A percentile compares a stretch with the other conserved stretches of the same genome.
Evolutionary conservation across 768 basidiomycete species (phyloP).

Genomic region (Phanerochaete sordida): DNA sequence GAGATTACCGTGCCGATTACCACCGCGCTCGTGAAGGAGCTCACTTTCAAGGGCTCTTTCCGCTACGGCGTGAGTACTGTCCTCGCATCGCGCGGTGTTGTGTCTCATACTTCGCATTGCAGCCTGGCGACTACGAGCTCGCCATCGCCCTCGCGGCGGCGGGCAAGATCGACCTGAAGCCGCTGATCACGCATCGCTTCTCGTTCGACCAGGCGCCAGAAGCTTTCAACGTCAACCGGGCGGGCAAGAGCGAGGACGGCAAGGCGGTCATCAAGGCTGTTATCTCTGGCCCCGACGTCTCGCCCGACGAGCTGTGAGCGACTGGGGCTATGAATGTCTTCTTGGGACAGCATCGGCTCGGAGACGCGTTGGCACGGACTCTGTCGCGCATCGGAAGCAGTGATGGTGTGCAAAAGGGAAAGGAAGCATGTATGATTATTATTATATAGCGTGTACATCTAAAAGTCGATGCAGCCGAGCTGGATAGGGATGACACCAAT

Average conservation of each 20-base stretch:
- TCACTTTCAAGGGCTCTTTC: slow-evolving; percentile 88
- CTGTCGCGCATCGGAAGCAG: not conserved
- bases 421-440: slow-evolving; percentile 2
- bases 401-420: not conserved
- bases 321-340: not conserved
- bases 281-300: slow-evolving; percentile 75
- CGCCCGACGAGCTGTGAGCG: slow-evolving; percentile 36
- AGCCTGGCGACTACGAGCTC: slow-evolving; percentile 84
- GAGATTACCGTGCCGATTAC: slow-evolving; percentile 74
- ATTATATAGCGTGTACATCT: not conserved
- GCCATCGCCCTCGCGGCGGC: slow-evolving; percentile 81
- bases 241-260: slow-evolving; percentile 82
- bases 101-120: not conserved
- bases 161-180: slow-evolving; percentile 82
- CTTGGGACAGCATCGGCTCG: not conserved
- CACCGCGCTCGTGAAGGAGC: slow-evolving; percentile 69
- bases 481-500: not conserved
- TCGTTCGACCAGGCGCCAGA: slow-evolving; percentile 70
- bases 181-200: slow-evolving; percentile 56
- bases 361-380: not conserved
- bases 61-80: slow-evolving; percentile 67
- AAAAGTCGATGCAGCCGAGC: not conserved
- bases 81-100: not conserved
- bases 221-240: slow-evolving; percentile 80
- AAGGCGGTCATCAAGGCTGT: slow-evolving; percentile 87